phyloP scores from a whole-genome alignment of 306 rosid genomes.

The Senna tora region DNA sequence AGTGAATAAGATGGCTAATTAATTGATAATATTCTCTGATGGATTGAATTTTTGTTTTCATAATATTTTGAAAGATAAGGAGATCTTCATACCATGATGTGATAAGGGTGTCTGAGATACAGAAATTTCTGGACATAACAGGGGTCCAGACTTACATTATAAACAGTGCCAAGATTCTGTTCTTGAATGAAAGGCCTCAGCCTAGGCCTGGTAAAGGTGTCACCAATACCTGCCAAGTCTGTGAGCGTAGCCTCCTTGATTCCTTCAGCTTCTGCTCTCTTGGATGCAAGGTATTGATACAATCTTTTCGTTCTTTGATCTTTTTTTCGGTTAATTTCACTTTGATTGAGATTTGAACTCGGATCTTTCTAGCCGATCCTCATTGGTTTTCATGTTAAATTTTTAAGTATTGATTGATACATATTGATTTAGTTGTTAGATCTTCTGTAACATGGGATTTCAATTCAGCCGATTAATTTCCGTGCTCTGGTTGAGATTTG shows the following conservation, averaged over 20 bases:
- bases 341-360: neutral
- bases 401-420: too few species aligned
- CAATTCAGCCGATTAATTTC: too few species aligned
- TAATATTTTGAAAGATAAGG: slow-evolving; percentile 55
- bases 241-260: slow-evolving; percentile 65
- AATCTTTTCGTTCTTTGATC: neutral
- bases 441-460: slow-evolving; percentile 2
- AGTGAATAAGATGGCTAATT: neutral
- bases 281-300: slow-evolving; percentile 70
- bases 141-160: slow-evolving; percentile 67
- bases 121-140: slow-evolving; percentile 64
- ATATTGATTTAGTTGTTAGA: neutral
- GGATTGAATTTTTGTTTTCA: neutral
- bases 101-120: slow-evolving; percentile 71
- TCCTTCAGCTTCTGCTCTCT: slow-evolving; percentile 71
- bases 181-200: slow-evolving; percentile 74
- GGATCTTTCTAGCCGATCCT: neutral
- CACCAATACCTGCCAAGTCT: slow-evolving; percentile 64
- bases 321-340: neutral
- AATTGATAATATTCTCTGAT: slow-evolving; percentile 36
- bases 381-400: neutral
- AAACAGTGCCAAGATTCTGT: slow-evolving; percentile 74
- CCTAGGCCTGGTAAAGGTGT: slow-evolving; percentile 70
- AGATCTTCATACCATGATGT: slow-evolving; percentile 84
- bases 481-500: too few species aligned